Evolutionary conservation across 1,139 yeast species (phyloP).

Genomic region (Scheffersomyces segobiensis): DNA sequence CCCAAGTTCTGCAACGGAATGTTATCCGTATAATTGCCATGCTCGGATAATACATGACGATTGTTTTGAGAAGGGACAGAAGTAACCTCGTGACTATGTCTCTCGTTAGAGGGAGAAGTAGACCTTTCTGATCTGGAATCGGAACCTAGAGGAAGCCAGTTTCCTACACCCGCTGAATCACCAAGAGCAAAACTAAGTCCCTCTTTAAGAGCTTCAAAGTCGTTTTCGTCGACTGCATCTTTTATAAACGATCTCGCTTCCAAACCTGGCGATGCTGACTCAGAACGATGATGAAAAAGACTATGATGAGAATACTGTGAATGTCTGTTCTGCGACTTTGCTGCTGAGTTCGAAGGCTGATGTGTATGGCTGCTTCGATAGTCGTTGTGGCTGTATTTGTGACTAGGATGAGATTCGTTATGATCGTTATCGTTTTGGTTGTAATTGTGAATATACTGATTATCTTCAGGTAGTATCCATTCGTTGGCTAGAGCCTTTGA

Average conservation of each 20-base stretch:
- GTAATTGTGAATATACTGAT: neutral
- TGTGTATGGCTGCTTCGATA: neutral
- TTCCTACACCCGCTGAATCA: constrained; percentile 21
- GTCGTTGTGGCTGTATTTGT: neutral
- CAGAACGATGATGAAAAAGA: neutral
- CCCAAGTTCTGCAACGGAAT: constrained; percentile 20
- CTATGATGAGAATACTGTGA: neutral
- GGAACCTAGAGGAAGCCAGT: constrained; percentile 32
- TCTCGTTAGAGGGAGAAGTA: neutral
- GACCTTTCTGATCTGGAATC: neutral
- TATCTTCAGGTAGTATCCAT: neutral
- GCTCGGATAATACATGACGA: neutral
- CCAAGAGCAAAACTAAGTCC: constrained; percentile 44
- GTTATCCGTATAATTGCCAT: constrained; percentile 17
- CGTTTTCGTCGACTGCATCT: constrained; percentile 30
- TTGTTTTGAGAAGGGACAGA: neutral
- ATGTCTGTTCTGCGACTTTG: neutral
- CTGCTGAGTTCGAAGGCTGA: neutral
- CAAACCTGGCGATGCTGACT: neutral
- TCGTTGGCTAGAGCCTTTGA: neutral
- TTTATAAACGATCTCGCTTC: constrained; percentile 16
- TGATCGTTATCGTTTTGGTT: neutral
- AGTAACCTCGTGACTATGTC: neutral
- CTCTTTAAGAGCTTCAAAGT: constrained; percentile 36
- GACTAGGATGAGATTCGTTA: neutral